These are phyloP conservation scores for Daldinia loculata DNA, from an alignment of 495 filamentous ascomycete genomes.

Conservation along the genomic window DNA sequence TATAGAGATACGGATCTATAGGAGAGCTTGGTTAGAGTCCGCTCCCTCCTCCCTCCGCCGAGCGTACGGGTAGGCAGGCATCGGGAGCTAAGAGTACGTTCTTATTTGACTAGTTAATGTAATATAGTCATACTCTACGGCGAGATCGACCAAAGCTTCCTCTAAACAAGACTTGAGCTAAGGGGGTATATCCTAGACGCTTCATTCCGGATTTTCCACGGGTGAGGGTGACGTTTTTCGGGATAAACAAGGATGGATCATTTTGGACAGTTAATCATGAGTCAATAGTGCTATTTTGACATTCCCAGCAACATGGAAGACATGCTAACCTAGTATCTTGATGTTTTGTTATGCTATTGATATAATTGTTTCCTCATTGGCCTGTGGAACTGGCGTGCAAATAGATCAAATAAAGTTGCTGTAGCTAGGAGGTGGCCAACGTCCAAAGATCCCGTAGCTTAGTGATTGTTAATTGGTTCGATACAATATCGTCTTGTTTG, in stretches of 20 bases:
- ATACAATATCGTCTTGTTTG: slow-evolving; percentile 21
- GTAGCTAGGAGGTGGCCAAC: background rate
- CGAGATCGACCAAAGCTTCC: background rate
- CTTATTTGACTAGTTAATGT: background rate
- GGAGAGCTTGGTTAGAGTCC: background rate
- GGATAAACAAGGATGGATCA: background rate
- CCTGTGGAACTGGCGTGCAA: background rate
- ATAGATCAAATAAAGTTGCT: slow-evolving; percentile 23
- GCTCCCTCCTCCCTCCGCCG: background rate
- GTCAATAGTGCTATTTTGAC: background rate
- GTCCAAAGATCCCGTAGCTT: slow-evolving; percentile 6
- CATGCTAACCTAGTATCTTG: background rate
- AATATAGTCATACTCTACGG: background rate
- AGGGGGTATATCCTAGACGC: background rate
- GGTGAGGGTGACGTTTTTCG: background rate
- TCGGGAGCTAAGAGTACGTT: background rate
- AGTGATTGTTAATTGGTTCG: slow-evolving; percentile 2
- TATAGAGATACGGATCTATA: slow-evolving; percentile 12
- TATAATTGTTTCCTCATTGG: background rate
- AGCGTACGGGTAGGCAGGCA: background rate
- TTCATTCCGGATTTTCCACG: background rate
- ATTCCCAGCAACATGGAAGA: background rate
- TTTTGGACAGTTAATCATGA: background rate
- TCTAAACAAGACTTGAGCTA: background rate
- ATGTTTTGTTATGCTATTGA: background rate